A percentile compares a stretch with the other conserved stretches of the same genome.
Evolutionary conservation across 164 flowering plant species (phyloP).

Genomic region (Aristolochia contorta): DNA sequence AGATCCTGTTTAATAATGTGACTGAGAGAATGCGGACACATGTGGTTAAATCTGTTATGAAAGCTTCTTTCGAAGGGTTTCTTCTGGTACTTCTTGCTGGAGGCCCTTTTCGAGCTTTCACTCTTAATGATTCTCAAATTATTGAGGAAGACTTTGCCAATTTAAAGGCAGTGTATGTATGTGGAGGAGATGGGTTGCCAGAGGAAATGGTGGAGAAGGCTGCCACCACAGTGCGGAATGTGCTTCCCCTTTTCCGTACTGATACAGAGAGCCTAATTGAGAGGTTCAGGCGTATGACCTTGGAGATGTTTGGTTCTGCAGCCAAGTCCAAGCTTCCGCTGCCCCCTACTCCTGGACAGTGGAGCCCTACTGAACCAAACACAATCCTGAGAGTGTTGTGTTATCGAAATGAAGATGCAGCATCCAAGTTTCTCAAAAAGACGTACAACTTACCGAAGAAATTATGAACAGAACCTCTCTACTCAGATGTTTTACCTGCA

Average conservation of each 20-base stretch:
- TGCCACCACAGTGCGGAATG: constrained; percentile 29
- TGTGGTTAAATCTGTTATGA: constrained; percentile 68
- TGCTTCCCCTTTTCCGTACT: constrained; percentile 43
- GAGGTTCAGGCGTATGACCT: constrained; percentile 23
- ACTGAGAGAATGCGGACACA: constrained; percentile 42
- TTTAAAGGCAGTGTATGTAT: constrained; percentile 60
- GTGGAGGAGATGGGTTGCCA: constrained; percentile 83
- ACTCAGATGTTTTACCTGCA: too few relatives aligned
- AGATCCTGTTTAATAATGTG: constrained; percentile 43
- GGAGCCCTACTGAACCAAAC: constrained; percentile 72
- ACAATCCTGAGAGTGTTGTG: constrained; percentile 70
- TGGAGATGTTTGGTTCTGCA: constrained; percentile 40
- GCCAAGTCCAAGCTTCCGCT: constrained; percentile 57
- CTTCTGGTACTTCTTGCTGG: constrained; percentile 78
- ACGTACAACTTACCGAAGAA: constrained; percentile 64
- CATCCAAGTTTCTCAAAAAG: constrained; percentile 72
- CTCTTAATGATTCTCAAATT: constrained; percentile 39
- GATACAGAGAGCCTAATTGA: constrained; percentile 54
- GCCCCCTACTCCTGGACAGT: constrained; percentile 68
- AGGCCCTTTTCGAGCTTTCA: constrained; percentile 65
- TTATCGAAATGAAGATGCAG: constrained; percentile 55
- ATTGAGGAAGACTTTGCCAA: constrained; percentile 69
- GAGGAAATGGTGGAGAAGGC: constrained; percentile 52
- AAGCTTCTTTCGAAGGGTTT: constrained; percentile 85
- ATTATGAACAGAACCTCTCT: constrained; percentile 15